phyloP scores from a whole-genome alignment of 2,329 filamentous ascomycete species.

The Coleophoma crateriformis region DNA sequence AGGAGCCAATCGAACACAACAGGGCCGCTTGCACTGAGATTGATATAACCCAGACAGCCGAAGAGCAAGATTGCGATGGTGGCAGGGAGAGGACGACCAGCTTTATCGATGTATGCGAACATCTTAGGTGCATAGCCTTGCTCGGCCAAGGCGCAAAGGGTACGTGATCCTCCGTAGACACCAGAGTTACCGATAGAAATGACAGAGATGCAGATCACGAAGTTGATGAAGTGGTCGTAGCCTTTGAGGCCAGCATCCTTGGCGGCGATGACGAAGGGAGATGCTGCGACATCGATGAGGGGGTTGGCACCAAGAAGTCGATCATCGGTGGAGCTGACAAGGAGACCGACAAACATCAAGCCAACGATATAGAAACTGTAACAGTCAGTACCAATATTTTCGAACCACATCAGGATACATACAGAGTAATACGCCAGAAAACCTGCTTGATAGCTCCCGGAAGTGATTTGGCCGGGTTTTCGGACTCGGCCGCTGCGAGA shows the following conservation, averaged over 20 bases:
- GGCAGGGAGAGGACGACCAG: constrained; percentile 64
- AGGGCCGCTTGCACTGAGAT: constrained; percentile 33
- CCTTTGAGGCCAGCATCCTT: constrained; percentile 75
- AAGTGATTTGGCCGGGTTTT: constrained; percentile 72
- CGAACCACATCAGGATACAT: not conserved
- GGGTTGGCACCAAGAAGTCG: constrained; percentile 54
- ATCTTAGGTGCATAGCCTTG: constrained; percentile 75
- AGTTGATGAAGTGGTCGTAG: constrained; percentile 87
- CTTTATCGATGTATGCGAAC: constrained; percentile 74
- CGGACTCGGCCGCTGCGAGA: constrained; percentile 71
- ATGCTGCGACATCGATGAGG: constrained; percentile 62
- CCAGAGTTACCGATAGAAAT: constrained; percentile 88
- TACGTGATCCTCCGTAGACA: constrained; percentile 87
- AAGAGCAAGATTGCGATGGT: constrained; percentile 47
- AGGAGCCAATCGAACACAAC: constrained; percentile 60
- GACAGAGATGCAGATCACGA: constrained; percentile 84
- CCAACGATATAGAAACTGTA: constrained; percentile 74
- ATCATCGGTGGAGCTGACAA: constrained; percentile 68
- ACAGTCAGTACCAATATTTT: not conserved
- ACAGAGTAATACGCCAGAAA: constrained; percentile 84
- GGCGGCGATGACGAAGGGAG: constrained; percentile 91
- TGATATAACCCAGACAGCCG: constrained; percentile 54
- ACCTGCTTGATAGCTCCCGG: constrained; percentile 89
- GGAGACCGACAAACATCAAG: constrained; percentile 72
- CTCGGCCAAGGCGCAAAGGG: constrained; percentile 82